Percentiles rank a stretch among this genome's conserved stretches.
Evolutionary conservation across 2,329 filamentous ascomycete species (phyloP).

Genomic region (Aspergillus melleus): DNA sequence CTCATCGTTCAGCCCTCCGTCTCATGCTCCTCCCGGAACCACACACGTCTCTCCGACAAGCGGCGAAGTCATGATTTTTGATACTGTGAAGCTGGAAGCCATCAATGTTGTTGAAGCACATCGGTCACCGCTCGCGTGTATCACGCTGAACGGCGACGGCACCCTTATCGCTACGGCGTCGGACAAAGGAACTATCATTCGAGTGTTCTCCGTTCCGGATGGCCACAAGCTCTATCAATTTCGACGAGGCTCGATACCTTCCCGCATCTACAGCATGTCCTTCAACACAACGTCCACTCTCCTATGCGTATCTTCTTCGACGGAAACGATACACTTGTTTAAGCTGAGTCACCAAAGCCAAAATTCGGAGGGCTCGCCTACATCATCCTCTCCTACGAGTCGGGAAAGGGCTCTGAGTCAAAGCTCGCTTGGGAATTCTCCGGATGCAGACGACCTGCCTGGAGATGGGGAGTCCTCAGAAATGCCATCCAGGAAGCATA

Average conservation of each 20-base stretch:
- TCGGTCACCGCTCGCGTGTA: constrained; percentile 83
- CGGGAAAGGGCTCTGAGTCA: constrained; percentile 28
- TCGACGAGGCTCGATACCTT: constrained; percentile 89
- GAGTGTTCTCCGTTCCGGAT: constrained; percentile 88
- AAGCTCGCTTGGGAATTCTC: constrained; percentile 28
- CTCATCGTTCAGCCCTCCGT: constrained; percentile 59
- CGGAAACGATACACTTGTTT: constrained; percentile 96
- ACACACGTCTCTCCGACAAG: constrained; percentile 80
- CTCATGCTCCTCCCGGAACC: constrained; percentile 76
- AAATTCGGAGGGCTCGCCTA: constrained; percentile 26
- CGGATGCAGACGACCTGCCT: constrained; percentile 33
- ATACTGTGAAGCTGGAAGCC: constrained; percentile 83
- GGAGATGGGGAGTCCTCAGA: constrained; percentile 34
- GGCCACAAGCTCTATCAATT: constrained; percentile 96
- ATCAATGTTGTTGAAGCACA: constrained; percentile 96
- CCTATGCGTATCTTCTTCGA: constrained; percentile 91
- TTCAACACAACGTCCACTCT: constrained; percentile 94
- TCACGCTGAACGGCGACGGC: constrained; percentile 89
- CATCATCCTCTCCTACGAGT: constrained; percentile 24
- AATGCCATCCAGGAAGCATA: constrained; percentile 47
- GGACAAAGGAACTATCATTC: constrained; percentile 95
- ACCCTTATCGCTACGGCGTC: constrained; percentile 91
- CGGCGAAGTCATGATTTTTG: constrained; percentile 90
- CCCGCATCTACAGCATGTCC: constrained; percentile 97
- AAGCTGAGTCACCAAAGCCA: constrained; percentile 59